Base-by-base conservation (phyloP, 1,139 yeast genomes). In the Yamadazyma triangularis region DNA sequence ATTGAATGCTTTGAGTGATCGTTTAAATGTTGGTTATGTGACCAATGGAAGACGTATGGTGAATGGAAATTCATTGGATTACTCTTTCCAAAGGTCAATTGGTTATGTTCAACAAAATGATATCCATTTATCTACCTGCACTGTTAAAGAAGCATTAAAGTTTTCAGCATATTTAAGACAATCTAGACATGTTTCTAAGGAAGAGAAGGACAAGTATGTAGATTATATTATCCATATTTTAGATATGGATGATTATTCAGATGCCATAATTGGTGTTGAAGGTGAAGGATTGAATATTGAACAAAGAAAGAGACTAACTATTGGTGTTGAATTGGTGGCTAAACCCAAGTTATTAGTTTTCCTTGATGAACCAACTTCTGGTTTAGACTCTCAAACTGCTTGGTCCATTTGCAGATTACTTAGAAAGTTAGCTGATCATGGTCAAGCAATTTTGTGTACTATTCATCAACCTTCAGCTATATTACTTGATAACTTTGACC, bases 391-490 rank as follows among this genome's bases (percentile, higher is more conserved):
- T 12, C 69, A 63, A 48, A 62, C 70, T 31, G 70, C 70, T 15
- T 63, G 70, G 70, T 58, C 70, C 15, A 59, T 63, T 35, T 62
- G 67, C 47, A 56, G 59, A 40, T 58, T 63, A 49, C 53, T 63
- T 49, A 55, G 69, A 45, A 60, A 62, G 35, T 59, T 63, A 40
- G 67, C 68, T 24, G 61, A 61, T 41, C 61, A 59, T 34, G 70
- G 70, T 10, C 70, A 63, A 48, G 64, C 69, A 23, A 62, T 63
- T 37, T 53, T 63, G 43, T 63, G 70, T 50, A 63, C 70, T 19
- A 63, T 63, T 33, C 70, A 63, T 42, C 70, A 63, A 40, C 70
- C 70, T 29, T 60, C 67, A 11, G 68, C 70, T 21, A 44, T 60
- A 24, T 55, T 62, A 34, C 48, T 62, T 42, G 48, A 56, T 33